These are phyloP conservation scores for Annona squamosa DNA, from an alignment of 164 flowering plant species.

Conservation along the genomic window DNA sequence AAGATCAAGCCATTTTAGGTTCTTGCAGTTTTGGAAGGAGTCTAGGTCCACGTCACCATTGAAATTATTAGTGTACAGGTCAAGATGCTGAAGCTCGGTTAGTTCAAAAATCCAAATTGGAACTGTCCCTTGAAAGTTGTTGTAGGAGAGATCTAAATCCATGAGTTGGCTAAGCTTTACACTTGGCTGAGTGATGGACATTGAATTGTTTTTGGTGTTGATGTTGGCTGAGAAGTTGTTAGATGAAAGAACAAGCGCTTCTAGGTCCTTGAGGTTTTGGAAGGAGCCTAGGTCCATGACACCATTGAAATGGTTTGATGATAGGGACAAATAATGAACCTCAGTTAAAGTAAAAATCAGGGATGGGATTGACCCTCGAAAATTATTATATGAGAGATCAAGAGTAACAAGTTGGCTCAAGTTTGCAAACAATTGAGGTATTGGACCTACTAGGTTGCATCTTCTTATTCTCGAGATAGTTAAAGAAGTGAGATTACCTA, in stretches of 20 bases:
- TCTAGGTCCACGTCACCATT: not conserved
- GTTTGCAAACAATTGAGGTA: constrained; percentile 25
- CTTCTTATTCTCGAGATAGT: too few species aligned
- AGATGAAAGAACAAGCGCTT: constrained; percentile 16
- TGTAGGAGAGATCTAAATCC: not conserved
- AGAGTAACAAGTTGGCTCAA: constrained; percentile 26
- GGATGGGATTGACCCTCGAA: constrained; percentile 28
- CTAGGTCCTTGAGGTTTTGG: constrained; percentile 1
- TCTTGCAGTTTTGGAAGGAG: not conserved
- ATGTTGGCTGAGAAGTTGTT: constrained; percentile 24
- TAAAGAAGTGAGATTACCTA: constrained; percentile 12
- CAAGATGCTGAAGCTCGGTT: not conserved
- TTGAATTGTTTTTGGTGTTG: not conserved
- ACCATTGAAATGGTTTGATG: constrained; percentile 29
- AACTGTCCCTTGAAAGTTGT: not conserved
- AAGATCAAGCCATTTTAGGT: not conserved
- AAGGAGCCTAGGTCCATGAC: constrained; percentile 27
- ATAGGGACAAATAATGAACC: constrained; percentile 24
- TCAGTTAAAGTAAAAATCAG: constrained; percentile 7
- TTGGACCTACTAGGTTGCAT: constrained; percentile 21
- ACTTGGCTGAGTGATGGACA: not conserved
- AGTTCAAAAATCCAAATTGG: not conserved
- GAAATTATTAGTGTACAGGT: not conserved
- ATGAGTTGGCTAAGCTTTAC: not conserved
- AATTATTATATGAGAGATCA: constrained; percentile 37